phyloP scores from a whole-genome alignment of 129 eudicot genomes.

The Helichrysum umbraculigerum region DNA sequence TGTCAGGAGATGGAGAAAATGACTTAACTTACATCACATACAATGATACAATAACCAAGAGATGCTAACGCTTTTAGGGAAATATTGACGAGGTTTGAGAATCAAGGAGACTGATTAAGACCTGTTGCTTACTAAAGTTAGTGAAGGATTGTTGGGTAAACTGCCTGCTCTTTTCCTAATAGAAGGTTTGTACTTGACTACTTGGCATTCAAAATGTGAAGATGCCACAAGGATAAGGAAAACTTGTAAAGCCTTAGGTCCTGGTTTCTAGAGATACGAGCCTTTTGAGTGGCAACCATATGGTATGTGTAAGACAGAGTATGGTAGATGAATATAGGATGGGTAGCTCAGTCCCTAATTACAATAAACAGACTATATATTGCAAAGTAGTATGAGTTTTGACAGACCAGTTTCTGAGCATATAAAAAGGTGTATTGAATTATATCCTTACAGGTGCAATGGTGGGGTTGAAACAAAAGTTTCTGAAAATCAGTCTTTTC shows the following conservation, averaged over 20 bases:
- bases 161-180: background rate
- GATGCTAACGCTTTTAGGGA: background rate
- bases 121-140: background rate
- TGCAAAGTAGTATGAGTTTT: background rate
- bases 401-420: background rate
- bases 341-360: too few relatives aligned
- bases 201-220: constrained; percentile 3
- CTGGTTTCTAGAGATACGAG: too few relatives aligned
- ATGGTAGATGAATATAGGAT: too few relatives aligned
- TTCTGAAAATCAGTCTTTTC: background rate
- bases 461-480: background rate
- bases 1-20: background rate
- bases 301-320: too few relatives aligned
- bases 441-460: background rate
- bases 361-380: background rate
- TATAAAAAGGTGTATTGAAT: background rate
- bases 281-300: too few relatives aligned
- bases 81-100: background rate
- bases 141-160: background rate
- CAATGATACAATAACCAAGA: background rate
- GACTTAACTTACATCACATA: background rate
- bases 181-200: background rate
- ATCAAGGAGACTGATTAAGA: background rate
- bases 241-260: background rate
- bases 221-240: background rate